Evolutionary conservation across 176 grass and related monocot species (phyloP), one percentile per base, ranked within the genome.

Genomic region (Calamus simplicifolius): DNA sequence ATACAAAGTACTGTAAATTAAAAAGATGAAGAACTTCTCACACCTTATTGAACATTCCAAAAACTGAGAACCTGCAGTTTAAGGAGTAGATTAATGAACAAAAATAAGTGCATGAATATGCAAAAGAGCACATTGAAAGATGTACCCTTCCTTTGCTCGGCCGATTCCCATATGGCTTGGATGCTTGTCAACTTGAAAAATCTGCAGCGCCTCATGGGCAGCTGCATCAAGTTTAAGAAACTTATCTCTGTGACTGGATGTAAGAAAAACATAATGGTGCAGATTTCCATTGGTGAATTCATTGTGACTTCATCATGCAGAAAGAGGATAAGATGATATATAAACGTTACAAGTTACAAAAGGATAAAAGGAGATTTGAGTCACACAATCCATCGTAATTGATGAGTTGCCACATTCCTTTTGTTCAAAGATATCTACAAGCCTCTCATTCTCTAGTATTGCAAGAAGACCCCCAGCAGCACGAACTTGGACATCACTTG

Each of bases 81-180:
- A 13, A 72, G 4, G 8, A 15, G 25, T 48, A 81, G 67, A n/a
- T 56, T 67, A 25, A 56, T 18, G 58, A 79, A 70, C 51, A 49
- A 55, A 55, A 54, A 78, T 15, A 28, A 61, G 12, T 69, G 61
- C 21, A 50, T 13, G 73, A 49, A 28, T 43, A 30, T 19, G 60
- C 28, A 75, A 35, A 16, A 25, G 28, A 79, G 35, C 55, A n/a
- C 63, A 18, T 28, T 25, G 62, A 74, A 14, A 81, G 48, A 17
- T 60, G 76, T 82, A 96, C 86, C 86, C 86, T 90, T 96, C 91
- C 69, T 96, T 96, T 66, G 91, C 77, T 71, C 80, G 87, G 79
- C 91, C 91, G 64, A 96, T 96, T 72, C 91, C 86, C 91, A 96
- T 96, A 66, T 87, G 81, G 80, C 86, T 96, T 55, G 91, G 86